phyloP scores from a whole-genome alignment of 148 eudicot genomes.

The Tetragonia tetragonoides region DNA sequence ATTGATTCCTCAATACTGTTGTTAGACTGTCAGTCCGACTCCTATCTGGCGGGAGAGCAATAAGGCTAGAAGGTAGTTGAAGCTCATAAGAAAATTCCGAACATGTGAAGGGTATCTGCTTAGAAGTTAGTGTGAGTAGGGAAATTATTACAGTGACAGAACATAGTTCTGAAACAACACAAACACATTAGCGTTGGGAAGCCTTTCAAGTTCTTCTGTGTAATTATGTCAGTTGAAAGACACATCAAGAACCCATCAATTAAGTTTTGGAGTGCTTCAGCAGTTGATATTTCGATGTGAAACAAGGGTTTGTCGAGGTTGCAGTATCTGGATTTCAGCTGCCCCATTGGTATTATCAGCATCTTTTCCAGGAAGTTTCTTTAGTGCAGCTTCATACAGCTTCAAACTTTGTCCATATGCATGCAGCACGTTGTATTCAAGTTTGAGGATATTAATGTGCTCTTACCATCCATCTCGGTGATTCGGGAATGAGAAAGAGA shows the following conservation, averaged over 20 bases:
- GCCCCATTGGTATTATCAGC: constrained; percentile 65
- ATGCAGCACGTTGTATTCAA: not conserved
- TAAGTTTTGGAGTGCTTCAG: not conserved
- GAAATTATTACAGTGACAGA: constrained; percentile 55
- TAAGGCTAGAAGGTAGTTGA: not conserved
- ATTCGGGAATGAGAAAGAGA: constrained; percentile 78
- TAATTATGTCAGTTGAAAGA: constrained; percentile 44
- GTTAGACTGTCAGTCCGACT: constrained; percentile 83
- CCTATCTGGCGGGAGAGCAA: constrained; percentile 51
- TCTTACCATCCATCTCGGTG: constrained; percentile 97
- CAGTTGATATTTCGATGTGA: not conserved
- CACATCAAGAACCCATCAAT: constrained; percentile 5
- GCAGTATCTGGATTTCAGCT: constrained; percentile 67
- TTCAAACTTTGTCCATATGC: constrained; percentile 9
- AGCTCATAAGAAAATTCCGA: not conserved
- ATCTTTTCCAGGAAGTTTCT: constrained; percentile 69
- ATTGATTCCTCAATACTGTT: constrained; percentile 88
- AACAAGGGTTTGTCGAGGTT: not conserved
- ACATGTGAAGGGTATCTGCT: not conserved
- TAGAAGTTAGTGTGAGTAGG: not conserved
- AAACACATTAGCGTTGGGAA: constrained; percentile 61
- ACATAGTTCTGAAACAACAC: constrained; percentile 71
- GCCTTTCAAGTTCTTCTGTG: constrained; percentile 56
- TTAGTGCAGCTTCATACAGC: constrained; percentile 65
- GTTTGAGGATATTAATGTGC: not conserved